Percentiles rank a stretch among this genome's conserved stretches.
Evolutionary conservation across 768 basidiomycete species (phyloP).

Genomic region (Leucosporidium scottii): DNA sequence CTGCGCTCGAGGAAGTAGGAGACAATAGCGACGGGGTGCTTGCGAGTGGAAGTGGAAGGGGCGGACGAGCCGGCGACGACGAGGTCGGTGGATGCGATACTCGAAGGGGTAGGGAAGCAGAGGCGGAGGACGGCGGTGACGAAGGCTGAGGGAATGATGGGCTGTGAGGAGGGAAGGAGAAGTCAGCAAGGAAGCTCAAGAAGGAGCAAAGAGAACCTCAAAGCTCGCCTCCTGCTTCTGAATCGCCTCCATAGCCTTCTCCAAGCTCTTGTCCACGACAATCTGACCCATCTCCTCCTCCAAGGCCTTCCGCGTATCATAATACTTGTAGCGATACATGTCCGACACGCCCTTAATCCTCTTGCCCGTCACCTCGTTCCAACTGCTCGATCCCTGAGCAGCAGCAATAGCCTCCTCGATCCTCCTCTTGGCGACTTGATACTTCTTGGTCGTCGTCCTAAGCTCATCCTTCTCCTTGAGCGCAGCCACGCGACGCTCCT

Average conservation of each 20-base stretch:
- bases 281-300: constrained; percentile 26
- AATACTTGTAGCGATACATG: constrained; percentile 23
- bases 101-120: constrained; percentile 23
- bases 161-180: constrained; percentile 3
- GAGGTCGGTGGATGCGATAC: constrained; percentile 1
- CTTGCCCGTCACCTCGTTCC: constrained; percentile 18
- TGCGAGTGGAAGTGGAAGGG: not conserved
- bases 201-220: not conserved
- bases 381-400: not conserved
- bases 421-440: constrained; percentile 11
- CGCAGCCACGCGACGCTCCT: constrained; percentile 7
- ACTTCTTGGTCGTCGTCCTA: constrained; percentile 6
- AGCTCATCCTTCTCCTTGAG: constrained; percentile 4
- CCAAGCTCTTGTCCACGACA: constrained; percentile 11
- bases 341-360: constrained; percentile 25
- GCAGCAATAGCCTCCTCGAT: constrained; percentile 23
- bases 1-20: constrained; percentile 22
- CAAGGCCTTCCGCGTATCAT: constrained; percentile 23
- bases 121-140: constrained; percentile 30
- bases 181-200: not conserved
- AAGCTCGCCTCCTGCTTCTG: constrained; percentile 22
- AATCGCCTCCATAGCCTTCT: constrained; percentile 14
- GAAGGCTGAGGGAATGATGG: constrained; percentile 26
- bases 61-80: not conserved
- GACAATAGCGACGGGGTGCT: constrained; percentile 24